A percentile compares a stretch with the other conserved stretches of the same genome.
Conservation (phyloP, 306 rosid genomes). For the Fagus sylvatica region DNA sequence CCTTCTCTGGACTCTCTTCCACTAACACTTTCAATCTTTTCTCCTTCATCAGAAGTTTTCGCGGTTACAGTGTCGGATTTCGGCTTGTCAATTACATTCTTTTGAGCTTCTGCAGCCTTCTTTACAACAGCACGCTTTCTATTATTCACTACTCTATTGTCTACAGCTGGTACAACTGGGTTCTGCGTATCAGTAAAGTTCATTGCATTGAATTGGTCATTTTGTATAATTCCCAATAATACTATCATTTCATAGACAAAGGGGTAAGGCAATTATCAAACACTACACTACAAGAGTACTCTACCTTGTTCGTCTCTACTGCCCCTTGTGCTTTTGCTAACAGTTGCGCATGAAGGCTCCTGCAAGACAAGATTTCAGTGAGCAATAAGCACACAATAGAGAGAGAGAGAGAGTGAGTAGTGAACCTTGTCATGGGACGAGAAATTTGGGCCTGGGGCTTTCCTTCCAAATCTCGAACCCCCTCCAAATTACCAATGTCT, state of each 20-base stretch:
- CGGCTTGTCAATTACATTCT: conserved; percentile 2
- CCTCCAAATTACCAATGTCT: conserved; percentile 24
- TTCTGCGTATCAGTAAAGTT: too few species aligned
- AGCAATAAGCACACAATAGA: not conserved
- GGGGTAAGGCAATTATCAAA: too few species aligned
- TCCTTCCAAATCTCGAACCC: not conserved
- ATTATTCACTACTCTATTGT: too few species aligned
- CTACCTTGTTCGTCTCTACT: not conserved
- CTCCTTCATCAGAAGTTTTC: conserved; percentile 18
- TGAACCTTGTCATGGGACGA: conserved; percentile 19
- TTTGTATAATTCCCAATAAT: too few species aligned
- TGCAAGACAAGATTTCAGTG: not conserved
- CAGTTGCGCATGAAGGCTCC: conserved; percentile 12
- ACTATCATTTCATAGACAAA: too few species aligned
- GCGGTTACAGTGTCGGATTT: not conserved
- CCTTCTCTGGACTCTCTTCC: conserved; percentile 19
- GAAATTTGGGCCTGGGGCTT: not conserved
- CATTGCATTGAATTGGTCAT: too few species aligned
- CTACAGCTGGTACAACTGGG: too few species aligned
- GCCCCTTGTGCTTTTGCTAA: conserved; percentile 11
- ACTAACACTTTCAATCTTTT: not conserved
- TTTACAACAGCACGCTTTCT: not conserved
- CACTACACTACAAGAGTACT: too few species aligned
- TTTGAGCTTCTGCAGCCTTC: conserved; percentile 7
- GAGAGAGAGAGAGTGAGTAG: not conserved